Base-by-base conservation (phyloP, 1,139 yeast species). In the Blastobotrys persicus region DNA sequence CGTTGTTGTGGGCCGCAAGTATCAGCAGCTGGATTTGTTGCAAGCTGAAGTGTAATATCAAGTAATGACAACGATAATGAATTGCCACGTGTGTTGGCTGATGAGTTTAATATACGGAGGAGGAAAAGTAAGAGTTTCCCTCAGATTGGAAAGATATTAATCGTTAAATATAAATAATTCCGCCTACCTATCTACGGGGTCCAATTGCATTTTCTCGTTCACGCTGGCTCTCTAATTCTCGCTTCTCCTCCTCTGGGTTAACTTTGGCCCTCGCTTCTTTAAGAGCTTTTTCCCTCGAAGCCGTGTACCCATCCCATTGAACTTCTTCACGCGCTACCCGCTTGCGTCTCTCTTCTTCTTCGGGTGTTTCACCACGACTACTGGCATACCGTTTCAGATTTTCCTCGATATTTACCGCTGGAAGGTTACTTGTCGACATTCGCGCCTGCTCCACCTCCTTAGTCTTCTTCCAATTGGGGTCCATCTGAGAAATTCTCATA, bases 381-480 rank as follows among this genome's bases (percentile, higher is more conserved):
- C 76, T 71, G 23, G 81, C 76, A 48, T 87, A 67, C 44, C 83
- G 70, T 62, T 85, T 85, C 47, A 89, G 79, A 61, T 91, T 91
- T 46, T 77, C 83, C 54, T 83, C 85, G 1, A 85, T 94, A 55
- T 86, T 87, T 46, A 79, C 81, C 1, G 82, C 77, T 3, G 83
- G 77, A 51, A 88, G 67, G 59, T 87, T 87, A 4, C 88, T 75
- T 28, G 79, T 72, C 35, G 78, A 70, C 59, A 77, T 77, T 59
- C 88, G 86, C 31, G 77, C 72, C 55, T 85, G 81, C 13, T 73
- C 75, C 52, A 78, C 77, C 28, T 78, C 80, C 60, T 81, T 83
- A 63, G 88, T 91, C 55, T 80, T 80, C 57, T 81, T 77, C 70
- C 87, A 88, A 55, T 79, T 74, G 1, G 96, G 96, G 66, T 91